Evolutionary conservation across 768 basidiomycete species (phyloP), one percentile per base, ranked within the genome.

Genomic region (Sporobolomyces pararoseus): DNA sequence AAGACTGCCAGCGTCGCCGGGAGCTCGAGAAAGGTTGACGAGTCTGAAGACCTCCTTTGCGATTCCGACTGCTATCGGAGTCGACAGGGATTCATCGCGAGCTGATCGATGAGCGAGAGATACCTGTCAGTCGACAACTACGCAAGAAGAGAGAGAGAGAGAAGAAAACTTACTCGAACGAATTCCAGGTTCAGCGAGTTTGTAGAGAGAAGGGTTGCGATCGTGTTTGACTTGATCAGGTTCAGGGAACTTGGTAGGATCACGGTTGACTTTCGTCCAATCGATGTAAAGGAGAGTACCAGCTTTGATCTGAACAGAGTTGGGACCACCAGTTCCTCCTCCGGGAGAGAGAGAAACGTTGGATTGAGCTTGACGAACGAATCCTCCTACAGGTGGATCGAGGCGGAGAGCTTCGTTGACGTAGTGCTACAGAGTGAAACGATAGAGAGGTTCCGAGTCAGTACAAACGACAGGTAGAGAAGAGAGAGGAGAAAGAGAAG

Each of bases 321-420:
- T n/a, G n/a, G n/a, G n/a, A n/a, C n/a, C n/a, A n/a, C n/a, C n/a
- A n/a, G n/a, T n/a, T n/a, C n/a, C n/a, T n/a, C n/a, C n/a, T 44
- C 63, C 63, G 39, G 29, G 31, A 6, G 17, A 2, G 25, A 70
- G 1, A 2, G 14, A 19, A 1, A 49, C 19, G 47, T 17, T 31
- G 12, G 7, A 13, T 37, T 29, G 54, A 50, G 54, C 53, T 37
- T 37, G 59, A 42, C 70, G 70, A 29, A 65, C 64, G 27, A 46
- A 1, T 29, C 70, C 70, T 19, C 47, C 29, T 23, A 71, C 49
- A 31, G 47, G 25, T 1, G 70, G 70, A 21, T 52, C 50, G 34
- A 71, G 65, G n/a, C 70, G 65, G 16, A 71, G 54, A 1, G 52
- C 60, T 32, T 65, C 64, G 35, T 50, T 34, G 59, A 65, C 53